Evolutionary conservation across 73 alveolate genomes (phyloP).

Genomic region (Durusdinium trenchii): DNA sequence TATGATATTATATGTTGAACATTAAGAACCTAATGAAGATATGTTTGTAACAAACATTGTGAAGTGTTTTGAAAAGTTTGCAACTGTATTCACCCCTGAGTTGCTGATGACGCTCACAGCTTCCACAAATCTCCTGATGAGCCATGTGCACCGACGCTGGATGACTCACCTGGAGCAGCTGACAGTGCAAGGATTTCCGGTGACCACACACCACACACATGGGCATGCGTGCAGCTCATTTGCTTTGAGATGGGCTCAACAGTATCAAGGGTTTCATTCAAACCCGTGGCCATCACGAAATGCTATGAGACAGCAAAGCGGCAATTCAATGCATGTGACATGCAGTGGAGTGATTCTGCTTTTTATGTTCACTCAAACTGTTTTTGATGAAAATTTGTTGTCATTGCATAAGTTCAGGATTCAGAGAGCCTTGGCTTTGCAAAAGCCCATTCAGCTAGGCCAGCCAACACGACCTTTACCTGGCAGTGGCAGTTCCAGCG

Average conservation of each 20-base stretch:
- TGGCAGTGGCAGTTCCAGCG: background rate
- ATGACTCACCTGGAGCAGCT: background rate
- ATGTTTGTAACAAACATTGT: too few species aligned
- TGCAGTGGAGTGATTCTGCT: conserved; percentile 1
- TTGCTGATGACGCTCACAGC: conserved; percentile 2
- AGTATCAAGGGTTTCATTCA: background rate
- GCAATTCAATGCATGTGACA: conserved; percentile 41
- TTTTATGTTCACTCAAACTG: background rate
- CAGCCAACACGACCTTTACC: background rate
- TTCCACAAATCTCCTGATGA: background rate
- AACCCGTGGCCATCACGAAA: conserved; percentile 17
- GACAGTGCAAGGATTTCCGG: conserved; percentile 40
- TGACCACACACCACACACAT: background rate
- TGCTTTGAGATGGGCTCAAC: background rate
- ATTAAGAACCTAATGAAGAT: too few species aligned
- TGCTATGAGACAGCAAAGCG: background rate
- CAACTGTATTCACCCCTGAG: background rate
- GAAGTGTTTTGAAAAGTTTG: too few species aligned
- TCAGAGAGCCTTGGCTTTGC: background rate
- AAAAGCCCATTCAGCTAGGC: background rate
- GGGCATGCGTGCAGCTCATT: background rate
- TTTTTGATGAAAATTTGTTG: background rate
- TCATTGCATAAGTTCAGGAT: background rate
- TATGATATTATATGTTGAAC: too few species aligned
- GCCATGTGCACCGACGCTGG: conserved; percentile 7